Conservation (phyloP, 73 alveolate genomes). For the Paramecium pentaurelia region DNA sequence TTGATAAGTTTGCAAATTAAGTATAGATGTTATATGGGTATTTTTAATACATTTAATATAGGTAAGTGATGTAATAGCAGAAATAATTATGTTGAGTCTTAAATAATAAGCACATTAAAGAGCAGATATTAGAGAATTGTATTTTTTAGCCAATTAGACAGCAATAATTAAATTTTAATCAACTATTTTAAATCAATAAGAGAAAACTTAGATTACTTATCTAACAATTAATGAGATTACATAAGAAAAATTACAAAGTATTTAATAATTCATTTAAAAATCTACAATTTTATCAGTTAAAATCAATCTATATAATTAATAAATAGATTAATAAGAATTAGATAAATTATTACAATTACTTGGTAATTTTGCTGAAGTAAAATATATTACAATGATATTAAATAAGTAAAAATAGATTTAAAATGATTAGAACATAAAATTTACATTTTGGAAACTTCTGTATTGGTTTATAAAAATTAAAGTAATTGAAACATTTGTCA, state of each 20-base stretch:
- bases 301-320: not conserved
- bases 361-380: not conserved
- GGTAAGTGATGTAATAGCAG: constrained; percentile 26
- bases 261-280: not conserved
- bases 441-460: not conserved
- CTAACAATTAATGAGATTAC: not conserved
- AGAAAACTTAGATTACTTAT: not conserved
- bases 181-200: not conserved
- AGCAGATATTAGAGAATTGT: constrained; percentile 14
- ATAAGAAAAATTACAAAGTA: not conserved
- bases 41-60: not conserved
- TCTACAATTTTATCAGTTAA: not conserved
- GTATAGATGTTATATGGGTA: not conserved
- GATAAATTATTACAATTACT: not conserved
- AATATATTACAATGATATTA: not conserved
- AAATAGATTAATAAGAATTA: not conserved
- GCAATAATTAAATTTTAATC: not conserved
- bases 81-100: not conserved
- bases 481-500: not conserved
- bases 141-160: not conserved
- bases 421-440: not conserved
- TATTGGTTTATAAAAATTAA: not conserved
- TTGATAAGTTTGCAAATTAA: not conserved
- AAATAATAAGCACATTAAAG: not conserved
- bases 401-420: not conserved